Percentiles rank a stretch among this genome's conserved stretches.
Evolutionary conservation across 768 basidiomycete species (phyloP).

Genomic region (Mrakia hoshinonis): DNA sequence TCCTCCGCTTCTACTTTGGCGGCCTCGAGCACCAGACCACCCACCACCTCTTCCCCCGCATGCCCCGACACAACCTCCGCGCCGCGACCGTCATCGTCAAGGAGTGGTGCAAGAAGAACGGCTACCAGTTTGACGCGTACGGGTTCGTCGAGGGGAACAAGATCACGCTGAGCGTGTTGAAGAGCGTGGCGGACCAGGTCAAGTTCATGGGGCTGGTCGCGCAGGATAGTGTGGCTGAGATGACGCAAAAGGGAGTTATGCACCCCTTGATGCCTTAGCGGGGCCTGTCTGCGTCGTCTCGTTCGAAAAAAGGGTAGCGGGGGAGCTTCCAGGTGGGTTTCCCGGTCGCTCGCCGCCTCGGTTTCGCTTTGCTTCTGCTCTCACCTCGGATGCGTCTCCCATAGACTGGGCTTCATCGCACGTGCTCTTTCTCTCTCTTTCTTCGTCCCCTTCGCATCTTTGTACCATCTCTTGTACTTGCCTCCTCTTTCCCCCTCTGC

Average conservation of each 20-base stretch:
- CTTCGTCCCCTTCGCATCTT: not conserved
- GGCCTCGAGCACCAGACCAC: conserved; percentile 19
- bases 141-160: conserved; percentile 25
- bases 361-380: not conserved
- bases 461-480: not conserved
- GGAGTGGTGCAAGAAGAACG: conserved; percentile 3
- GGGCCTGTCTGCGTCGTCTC: not conserved
- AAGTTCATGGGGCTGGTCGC: conserved; percentile 14
- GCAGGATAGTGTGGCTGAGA: conserved; percentile 17
- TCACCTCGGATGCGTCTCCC: not conserved
- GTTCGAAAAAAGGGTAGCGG: too few species aligned
- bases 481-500: not conserved
- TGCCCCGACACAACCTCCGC: conserved; percentile 18
- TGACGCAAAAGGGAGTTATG: conserved; percentile 17
- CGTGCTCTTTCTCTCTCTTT: not conserved
- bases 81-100: conserved; percentile 18
- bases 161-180: conserved; percentile 16
- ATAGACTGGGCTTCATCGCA: too few species aligned
- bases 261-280: conserved; percentile 15
- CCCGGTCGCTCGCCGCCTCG: not conserved
- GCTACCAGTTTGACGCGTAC: conserved; percentile 9
- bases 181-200: conserved; percentile 15
- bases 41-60: conserved; percentile 19
- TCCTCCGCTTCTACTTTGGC: conserved; percentile 16
- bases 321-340: not conserved